Percentiles rank a stretch among this genome's conserved stretches.
Conservation (phyloP, 495 filamentous ascomycete species). For the Apodospora peruviana region DNA sequence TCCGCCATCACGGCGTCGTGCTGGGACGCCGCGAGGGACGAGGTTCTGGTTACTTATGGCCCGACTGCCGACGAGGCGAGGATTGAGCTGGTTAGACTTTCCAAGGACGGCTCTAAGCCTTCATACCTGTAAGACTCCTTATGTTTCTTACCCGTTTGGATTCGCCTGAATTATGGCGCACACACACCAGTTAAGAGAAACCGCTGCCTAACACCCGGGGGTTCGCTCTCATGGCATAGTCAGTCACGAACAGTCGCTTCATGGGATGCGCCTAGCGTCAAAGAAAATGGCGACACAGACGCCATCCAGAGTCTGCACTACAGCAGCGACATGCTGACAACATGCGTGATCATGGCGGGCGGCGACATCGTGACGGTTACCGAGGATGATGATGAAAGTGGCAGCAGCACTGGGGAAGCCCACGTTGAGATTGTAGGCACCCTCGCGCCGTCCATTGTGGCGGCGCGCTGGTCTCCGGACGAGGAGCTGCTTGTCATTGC, state of each 20-base stretch:
- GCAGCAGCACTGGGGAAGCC: slow-evolving; percentile 50
- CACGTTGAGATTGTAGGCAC: slow-evolving; percentile 93
- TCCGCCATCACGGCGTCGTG: slow-evolving; percentile 57
- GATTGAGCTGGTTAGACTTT: slow-evolving; percentile 61
- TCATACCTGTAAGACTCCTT: slow-evolving; percentile 39
- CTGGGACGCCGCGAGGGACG: slow-evolving; percentile 71
- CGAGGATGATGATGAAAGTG: slow-evolving; percentile 56
- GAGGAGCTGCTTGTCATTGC: slow-evolving; percentile 82
- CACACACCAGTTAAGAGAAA: no score
- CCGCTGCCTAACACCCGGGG: no score
- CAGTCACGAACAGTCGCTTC: slow-evolving; percentile 55
- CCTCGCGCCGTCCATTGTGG: slow-evolving; percentile 83
- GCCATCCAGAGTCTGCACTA: slow-evolving; percentile 71
- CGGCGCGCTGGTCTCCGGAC: slow-evolving; percentile 91
- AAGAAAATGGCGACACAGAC: slow-evolving; percentile 64
- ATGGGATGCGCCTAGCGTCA: slow-evolving; percentile 77
- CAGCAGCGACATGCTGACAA: slow-evolving; percentile 70
- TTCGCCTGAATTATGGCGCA: no score
- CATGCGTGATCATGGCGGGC: slow-evolving; percentile 78
- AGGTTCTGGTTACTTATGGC: slow-evolving; percentile 69
- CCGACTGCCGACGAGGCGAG: slow-evolving; percentile 55
- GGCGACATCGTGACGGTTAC: slow-evolving; percentile 84
- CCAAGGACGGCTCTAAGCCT: slow-evolving; percentile 30
- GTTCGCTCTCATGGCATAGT: no score
- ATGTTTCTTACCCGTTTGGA: background rate